Percentiles rank a stretch among this genome's conserved stretches.
phyloP scores from a whole-genome alignment of 2,329 filamentous ascomycete genomes.

The Sarocladiaceae sp. region DNA sequence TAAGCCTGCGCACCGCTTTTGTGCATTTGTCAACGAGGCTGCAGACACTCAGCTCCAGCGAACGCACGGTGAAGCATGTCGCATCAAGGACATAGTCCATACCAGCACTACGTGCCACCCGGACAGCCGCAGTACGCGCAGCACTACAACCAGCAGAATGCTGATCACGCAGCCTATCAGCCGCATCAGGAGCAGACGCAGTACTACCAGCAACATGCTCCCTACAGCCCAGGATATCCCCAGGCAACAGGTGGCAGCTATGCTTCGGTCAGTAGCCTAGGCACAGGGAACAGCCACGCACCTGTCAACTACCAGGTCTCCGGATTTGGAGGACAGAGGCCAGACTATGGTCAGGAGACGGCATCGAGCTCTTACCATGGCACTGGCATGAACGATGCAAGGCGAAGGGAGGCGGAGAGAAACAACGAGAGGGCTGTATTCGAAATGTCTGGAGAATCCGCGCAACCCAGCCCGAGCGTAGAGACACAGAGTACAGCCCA shows the following conservation, averaged over 20 bases:
- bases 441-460: constrained; percentile 26
- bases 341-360: no score
- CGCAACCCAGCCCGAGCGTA: constrained; percentile 6
- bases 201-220: background rate
- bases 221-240: background rate
- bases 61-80: background rate
- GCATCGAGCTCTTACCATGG: no score
- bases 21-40: no score
- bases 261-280: constrained; percentile 2
- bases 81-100: background rate
- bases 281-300: background rate
- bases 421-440: constrained; percentile 20
- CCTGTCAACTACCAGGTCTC: constrained; percentile 10
- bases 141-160: background rate
- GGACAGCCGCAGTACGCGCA: constrained; percentile 1
- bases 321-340: background rate
- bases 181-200: no score
- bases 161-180: no score
- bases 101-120: constrained; percentile 8
- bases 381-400: no score
- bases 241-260: background rate
- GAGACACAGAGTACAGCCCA: no score
- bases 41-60: no score
- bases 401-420: background rate
- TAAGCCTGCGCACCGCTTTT: no score